Conservation (phyloP, 2,329 filamentous ascomycete genomes). For the Ceratocystiopsis brevicomis region DNA sequence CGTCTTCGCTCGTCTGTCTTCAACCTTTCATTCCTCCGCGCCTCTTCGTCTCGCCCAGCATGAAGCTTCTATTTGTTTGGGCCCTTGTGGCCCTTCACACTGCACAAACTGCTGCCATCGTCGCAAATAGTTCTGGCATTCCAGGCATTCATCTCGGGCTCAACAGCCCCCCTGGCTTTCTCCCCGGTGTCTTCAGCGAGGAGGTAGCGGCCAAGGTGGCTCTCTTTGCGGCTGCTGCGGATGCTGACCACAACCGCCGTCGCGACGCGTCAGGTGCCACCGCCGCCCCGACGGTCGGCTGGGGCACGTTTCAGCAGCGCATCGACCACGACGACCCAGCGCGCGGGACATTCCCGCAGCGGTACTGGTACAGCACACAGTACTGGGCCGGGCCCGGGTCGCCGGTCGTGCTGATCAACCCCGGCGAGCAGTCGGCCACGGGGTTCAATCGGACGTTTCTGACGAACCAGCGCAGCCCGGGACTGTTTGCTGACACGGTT, state of each 20-base stretch:
- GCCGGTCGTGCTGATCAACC: conserved; percentile 21
- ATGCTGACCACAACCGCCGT: too few species aligned
- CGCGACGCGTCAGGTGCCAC: background rate
- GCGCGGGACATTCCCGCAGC: conserved; percentile 23
- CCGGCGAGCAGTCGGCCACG: conserved; percentile 16
- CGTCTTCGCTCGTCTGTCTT: too few species aligned
- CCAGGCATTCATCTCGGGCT: background rate
- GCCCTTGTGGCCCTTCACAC: too few species aligned
- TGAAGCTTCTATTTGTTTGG: too few species aligned
- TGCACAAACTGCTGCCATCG: too few species aligned
- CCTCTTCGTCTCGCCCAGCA: too few species aligned
- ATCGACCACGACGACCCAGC: conserved; percentile 22
- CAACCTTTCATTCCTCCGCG: too few species aligned
- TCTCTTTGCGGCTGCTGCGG: too few species aligned
- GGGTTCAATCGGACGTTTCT: conserved; percentile 6
- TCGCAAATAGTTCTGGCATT: background rate
- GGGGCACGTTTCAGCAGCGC: conserved; percentile 20
- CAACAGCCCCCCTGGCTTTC: background rate
- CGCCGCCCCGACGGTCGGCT: conserved; percentile 2
- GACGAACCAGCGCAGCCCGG: conserved; percentile 35
- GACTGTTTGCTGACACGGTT: conserved; percentile 20
- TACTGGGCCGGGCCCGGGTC: conserved; percentile 22
- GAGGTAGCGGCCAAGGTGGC: conserved; percentile 1
- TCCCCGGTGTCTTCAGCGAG: conserved; percentile 1
- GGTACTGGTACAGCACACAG: conserved; percentile 22